Evolutionary conservation across 1,139 yeast species (phyloP), one percentile per base, ranked within the genome.

Genomic region (Kodamaea fungicola): DNA sequence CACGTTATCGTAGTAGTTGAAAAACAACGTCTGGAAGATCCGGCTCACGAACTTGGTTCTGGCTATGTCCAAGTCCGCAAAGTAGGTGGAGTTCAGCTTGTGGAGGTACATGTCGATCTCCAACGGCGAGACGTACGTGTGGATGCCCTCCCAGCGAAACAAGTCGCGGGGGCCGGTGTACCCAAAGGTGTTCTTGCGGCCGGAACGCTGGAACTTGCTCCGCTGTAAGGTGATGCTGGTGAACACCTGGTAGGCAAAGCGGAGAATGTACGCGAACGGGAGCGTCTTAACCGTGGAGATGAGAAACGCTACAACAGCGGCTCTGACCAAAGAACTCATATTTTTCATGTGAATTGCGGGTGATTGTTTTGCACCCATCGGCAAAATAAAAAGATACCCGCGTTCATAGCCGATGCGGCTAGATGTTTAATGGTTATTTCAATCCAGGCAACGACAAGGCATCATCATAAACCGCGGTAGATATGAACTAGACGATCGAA

Each of bases 51-150:
- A 60, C 44, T 80, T 78, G 10, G 87, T 71, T 52, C 97, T 76
- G 2, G 89, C 83, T 45, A 87, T 70, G 54, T 90, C 97, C 53
- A 88, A 65, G 51, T 90, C 97, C n/a, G 71, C 63, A 52, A 85
- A 84, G 59, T 89, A 90, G 1, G 96, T 84, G 12, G 90, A 78
- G 57, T 90, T 90, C 42, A 84, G 80, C 63, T 90, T 90, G 65
- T 90, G 97, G 38, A 88, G 53, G 54, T 87, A 87, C 68, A 85
- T 74, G 59, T 90, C 97, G 51, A 87, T 77, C 56, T 90, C 97
- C 52, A 85, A 63, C 7, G 86, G 79, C 1, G 92, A 81, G 25
- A 85, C 87, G 45, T 79, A 80, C 0, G 88, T 74, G 10, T 59
- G 47, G 50, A 74, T 69, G 6, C 60, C 54, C 1, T 70, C 58